A percentile compares a stretch with the other conserved stretches of the same genome.
Conservation (phyloP, 805 yeast species). For the Kuraishia cidri region DNA sequence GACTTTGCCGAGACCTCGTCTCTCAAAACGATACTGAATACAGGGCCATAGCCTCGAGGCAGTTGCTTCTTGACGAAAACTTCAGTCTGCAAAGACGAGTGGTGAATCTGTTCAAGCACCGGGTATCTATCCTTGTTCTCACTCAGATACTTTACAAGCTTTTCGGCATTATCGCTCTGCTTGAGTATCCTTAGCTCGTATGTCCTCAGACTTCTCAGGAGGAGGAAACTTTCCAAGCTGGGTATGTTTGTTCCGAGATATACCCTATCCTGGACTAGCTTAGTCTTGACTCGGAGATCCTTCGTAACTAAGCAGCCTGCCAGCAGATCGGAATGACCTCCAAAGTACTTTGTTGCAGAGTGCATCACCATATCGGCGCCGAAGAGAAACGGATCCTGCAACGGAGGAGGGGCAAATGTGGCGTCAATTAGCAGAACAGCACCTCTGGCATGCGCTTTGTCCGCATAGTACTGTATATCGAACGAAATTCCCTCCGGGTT, state of each 20-base stretch:
- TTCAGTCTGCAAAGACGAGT: conserved; percentile 73
- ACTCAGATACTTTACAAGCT: conserved; percentile 49
- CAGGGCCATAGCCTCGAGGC: conserved; percentile 61
- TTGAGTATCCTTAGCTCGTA: conserved; percentile 59
- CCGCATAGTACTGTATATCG: conserved; percentile 56
- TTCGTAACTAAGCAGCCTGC: conserved; percentile 77
- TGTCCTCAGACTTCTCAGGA: conserved; percentile 76
- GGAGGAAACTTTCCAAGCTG: conserved; percentile 65
- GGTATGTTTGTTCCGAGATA: conserved; percentile 74
- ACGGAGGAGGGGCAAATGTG: conserved; percentile 91
- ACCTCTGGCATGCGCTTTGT: conserved; percentile 68
- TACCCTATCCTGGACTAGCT: conserved; percentile 54
- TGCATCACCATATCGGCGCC: conserved; percentile 91
- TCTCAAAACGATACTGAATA: conserved; percentile 55
- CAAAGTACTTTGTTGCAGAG: conserved; percentile 89
- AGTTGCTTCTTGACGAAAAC: conserved; percentile 57
- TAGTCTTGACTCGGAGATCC: conserved; percentile 31
- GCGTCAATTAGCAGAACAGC: conserved; percentile 71
- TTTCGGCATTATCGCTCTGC: conserved; percentile 57
- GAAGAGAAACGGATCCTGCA: conserved; percentile 64
- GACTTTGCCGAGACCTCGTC: conserved; percentile 44
- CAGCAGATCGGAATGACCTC: conserved; percentile 89
- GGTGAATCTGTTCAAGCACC: conserved; percentile 42
- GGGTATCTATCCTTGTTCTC: conserved; percentile 40
- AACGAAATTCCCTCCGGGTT: conserved; percentile 71